Base-by-base conservation (phyloP, 2,329 filamentous ascomycete species). In the Pseudogymnoascus sp. region DNA sequence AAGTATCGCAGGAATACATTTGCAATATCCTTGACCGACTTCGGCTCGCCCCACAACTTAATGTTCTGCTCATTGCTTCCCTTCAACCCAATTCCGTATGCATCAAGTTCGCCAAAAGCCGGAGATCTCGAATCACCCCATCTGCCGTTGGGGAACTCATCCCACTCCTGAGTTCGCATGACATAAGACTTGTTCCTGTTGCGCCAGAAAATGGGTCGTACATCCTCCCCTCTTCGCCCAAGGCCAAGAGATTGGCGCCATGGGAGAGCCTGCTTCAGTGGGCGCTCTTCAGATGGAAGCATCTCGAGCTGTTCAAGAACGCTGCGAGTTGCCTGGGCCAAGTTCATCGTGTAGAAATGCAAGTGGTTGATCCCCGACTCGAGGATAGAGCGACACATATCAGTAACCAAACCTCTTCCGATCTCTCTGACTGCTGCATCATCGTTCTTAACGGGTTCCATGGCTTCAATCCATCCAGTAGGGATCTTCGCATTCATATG, bases 291-390 rank as follows among this genome's bases (percentile, higher is more conserved):
- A 18, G 89, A 89, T 1, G 95, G 93, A 60, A 91, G 83, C 76
- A 96, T 85, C 62, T 87, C 82, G 23, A 99, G 82, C 75, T 97
- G 93, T 70, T 97, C 93, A 12, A 99, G 83, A 23, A 99, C 86
- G 88, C 97, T 93, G 70, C 89, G 88, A 1, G 93, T 97, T 61
- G 95, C 90, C 75, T 96, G 91, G 10, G 92, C 93, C 18, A 99
- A 82, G 77, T 99, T 99, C 95, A 99, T 99, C 66, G 95, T 99
- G 80, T 99, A 99, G 77, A 99, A 99, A 77, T 99, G 95, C 68
- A 99, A 77, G 74, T 97, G 92, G 67, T 86, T 83, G 68, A 97
- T 69, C 42, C 93, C 95, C 37, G 86, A 87, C 65, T 86, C 85
- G 64, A 97, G 80, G 65, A 99, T 85, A 77, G 88, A 91, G 65